Conservation (phyloP, 331 rosid species). For the Pyracantha coccinea region DNA sequence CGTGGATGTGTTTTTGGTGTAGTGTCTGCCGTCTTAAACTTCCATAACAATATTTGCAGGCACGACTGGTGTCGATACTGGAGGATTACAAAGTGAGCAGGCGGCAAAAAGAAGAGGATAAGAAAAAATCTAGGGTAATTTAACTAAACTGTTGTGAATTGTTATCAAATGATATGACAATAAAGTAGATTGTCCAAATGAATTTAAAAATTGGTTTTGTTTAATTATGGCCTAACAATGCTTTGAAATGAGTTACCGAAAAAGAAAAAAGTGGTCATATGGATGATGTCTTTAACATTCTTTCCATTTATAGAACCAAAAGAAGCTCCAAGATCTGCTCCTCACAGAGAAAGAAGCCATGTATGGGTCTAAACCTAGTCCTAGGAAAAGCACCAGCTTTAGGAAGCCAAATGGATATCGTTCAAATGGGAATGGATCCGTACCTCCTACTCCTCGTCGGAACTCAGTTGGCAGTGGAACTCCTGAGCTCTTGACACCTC, state of each 20-base stretch:
- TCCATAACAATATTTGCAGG: constrained; percentile 35
- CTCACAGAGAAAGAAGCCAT: constrained; percentile 83
- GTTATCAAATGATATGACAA: background rate
- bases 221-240: background rate
- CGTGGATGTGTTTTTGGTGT: constrained; percentile 10
- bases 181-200: background rate
- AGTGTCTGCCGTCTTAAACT: background rate
- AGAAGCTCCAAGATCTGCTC: constrained; percentile 91
- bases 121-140: constrained; percentile 67
- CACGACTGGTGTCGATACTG: constrained; percentile 64
- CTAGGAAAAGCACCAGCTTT: constrained; percentile 76
- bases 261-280: background rate
- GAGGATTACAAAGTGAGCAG: constrained; percentile 90
- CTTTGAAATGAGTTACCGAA: background rate
- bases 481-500: constrained; percentile 75
- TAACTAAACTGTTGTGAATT: background rate
- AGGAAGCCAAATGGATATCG: constrained; percentile 69
- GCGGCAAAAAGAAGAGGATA: constrained; percentile 79
- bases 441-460: constrained; percentile 93
- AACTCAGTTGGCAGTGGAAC: constrained; percentile 63
- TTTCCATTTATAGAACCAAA: constrained; percentile 58
- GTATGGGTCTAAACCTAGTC: constrained; percentile 93
- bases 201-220: background rate
- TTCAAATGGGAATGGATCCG: constrained; percentile 70
- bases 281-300: background rate